phyloP scores from a whole-genome alignment of 2,329 filamentous ascomycete species.

The Sclerotinia minor region DNA sequence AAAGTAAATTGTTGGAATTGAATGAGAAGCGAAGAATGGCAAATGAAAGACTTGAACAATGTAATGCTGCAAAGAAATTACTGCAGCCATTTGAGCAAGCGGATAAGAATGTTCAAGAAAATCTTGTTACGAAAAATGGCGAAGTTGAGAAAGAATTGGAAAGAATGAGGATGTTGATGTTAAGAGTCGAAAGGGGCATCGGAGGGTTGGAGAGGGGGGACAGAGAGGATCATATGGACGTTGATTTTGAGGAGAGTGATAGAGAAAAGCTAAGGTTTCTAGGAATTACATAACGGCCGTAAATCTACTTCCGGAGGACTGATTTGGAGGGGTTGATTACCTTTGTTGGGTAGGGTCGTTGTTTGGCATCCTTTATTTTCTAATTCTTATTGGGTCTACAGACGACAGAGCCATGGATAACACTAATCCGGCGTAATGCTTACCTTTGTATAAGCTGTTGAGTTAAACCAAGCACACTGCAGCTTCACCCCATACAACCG shows the following conservation, averaged over 20 bases:
- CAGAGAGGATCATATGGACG: conserved; percentile 30
- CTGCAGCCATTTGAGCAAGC: conserved; percentile 53
- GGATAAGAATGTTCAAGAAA: conserved; percentile 57
- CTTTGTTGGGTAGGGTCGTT: neutral
- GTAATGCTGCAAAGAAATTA: conserved; percentile 51
- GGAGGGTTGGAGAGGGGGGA: conserved; percentile 34
- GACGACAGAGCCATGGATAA: neutral
- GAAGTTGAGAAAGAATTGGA: conserved; percentile 66
- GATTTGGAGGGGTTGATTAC: no score
- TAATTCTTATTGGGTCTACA: neutral
- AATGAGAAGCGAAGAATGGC: conserved; percentile 47
- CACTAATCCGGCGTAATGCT: neutral
- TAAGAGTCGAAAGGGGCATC: conserved; percentile 58
- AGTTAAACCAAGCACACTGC: neutral
- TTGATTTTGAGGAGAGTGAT: conserved; percentile 34
- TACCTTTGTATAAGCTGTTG: neutral
- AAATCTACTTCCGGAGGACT: no score
- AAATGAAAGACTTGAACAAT: conserved; percentile 48
- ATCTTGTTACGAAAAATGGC: conserved; percentile 64
- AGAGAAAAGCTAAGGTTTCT: conserved; percentile 29
- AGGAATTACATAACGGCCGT: conserved; percentile 1
- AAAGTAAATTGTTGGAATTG: conserved; percentile 52
- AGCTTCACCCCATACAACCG: neutral
- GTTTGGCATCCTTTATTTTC: neutral
- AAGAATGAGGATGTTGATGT: conserved; percentile 63